These are phyloP conservation scores for Termitomyces eurrhizus DNA, from an alignment of 768 basidiomycete genomes.

Conservation along the genomic window DNA sequence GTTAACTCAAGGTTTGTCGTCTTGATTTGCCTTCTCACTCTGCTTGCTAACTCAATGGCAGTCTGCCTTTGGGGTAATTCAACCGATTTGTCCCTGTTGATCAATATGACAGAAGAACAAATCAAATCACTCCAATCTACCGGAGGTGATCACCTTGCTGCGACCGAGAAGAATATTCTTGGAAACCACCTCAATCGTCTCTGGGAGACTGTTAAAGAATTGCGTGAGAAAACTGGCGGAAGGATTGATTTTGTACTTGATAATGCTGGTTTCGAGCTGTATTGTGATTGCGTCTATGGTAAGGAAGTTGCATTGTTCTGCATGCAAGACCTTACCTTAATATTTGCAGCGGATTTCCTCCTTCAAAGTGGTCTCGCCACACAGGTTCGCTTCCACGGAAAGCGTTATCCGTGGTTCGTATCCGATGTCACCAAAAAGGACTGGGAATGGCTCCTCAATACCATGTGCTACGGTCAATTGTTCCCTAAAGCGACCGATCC, in stretches of 20 bases:
- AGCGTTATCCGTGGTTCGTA: conserved; percentile 93
- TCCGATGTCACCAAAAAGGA: conserved; percentile 91
- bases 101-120: conserved; percentile 98
- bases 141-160: conserved; percentile 91
- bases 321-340: conserved; percentile 4
- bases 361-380: conserved; percentile 84
- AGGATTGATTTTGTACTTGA: conserved; percentile 81
- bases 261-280: conserved; percentile 87
- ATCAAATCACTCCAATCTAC: conserved; percentile 96
- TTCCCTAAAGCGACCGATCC: conserved; percentile 80
- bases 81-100: conserved; percentile 90
- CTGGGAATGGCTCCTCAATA: conserved; percentile 89
- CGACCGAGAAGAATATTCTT: conserved; percentile 94
- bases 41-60: conserved; percentile 23
- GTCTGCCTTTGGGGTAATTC: conserved; percentile 98
- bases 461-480: conserved; percentile 87
- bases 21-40: conserved; percentile 2
- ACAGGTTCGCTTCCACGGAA: conserved; percentile 91
- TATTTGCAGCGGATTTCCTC: conserved; percentile 76
- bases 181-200: conserved; percentile 74
- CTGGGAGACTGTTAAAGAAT: conserved; percentile 70
- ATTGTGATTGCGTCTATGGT: conserved; percentile 87
- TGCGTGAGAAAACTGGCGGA: conserved; percentile 68
- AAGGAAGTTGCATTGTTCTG: conserved; percentile 16
- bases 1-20: conserved; percentile 73